Evolutionary conservation across 2,329 filamentous ascomycete species (phyloP), one percentile per base, ranked within the genome.

Genomic region (Xylaria sp.): DNA sequence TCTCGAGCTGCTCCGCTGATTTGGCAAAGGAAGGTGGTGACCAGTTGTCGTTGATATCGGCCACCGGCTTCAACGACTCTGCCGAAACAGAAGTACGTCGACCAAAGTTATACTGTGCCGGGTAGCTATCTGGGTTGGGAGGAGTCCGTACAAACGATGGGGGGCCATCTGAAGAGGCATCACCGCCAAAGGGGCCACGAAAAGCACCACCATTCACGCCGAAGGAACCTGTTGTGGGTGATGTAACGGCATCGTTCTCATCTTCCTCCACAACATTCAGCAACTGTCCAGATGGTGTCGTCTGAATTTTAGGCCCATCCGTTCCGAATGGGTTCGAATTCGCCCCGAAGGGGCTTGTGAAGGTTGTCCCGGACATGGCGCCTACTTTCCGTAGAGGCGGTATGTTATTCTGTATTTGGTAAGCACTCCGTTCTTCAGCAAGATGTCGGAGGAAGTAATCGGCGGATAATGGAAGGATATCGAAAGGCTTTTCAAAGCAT

Each of bases 61-160:
- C 88, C 49, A 89, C 91, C 17, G 95, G 95, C 77, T 97, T 96
- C 72, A 98, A 84, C 1, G 94, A 97, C 79, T 99, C 95, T 52
- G 95, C 95, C 40, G 95, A 98, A 54, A 99, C 95, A 3, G 95
- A 98, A 38, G 93, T 97, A 71, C 95, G 91, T 66, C 95, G 90
- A 70, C 87, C 91, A 78, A 97, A 89, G 76, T 96, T 96, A 80
- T 97, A 98, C 76, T 98, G 93, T 70, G 87, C 90, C 58, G 95
- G 95, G 73, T 97, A 92, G 70, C 87, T 88, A 67, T 91, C 88
- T 38, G 84, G 79, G 62, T 86, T 85, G 59, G 83, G 82, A 21
- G 81, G 75, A 69, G 76, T 77, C 74, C 83, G 74, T 69, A 81
- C 56, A 62, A 76, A 72, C 62, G 80, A 79, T 13, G 81, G 78